Evolutionary conservation across 306 rosid genomes (phyloP).

Genomic region (Adenanthera pavonina): DNA sequence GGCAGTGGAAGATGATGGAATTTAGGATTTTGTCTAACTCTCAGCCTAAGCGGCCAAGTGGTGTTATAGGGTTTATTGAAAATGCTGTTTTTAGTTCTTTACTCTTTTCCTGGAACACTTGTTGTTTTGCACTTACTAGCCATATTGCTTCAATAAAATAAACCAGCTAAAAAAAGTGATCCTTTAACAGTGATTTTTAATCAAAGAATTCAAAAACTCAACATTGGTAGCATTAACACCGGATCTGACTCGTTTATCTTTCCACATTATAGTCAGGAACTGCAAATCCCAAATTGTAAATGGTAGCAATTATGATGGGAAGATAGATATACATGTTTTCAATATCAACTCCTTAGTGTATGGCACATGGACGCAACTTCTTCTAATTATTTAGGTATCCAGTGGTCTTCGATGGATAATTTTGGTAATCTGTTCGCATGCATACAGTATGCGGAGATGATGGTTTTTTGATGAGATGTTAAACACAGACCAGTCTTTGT

Average conservation of each 20-base stretch:
- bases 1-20: not conserved
- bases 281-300: not conserved
- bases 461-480: not conserved
- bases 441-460: not conserved
- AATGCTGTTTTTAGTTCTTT: not conserved
- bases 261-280: not conserved
- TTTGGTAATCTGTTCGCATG: too few relatives aligned
- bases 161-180: not conserved
- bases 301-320: not conserved
- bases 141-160: not conserved
- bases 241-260: not conserved
- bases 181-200: too few relatives aligned
- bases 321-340: not conserved
- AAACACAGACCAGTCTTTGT: not conserved
- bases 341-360: not conserved
- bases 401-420: not conserved
- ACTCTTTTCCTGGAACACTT: not conserved
- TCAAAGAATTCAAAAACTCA: not conserved
- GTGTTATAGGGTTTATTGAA: not conserved
- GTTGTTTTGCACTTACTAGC: conserved; percentile 16
- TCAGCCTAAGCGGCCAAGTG: not conserved
- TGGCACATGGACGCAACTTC: not conserved
- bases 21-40: not conserved
- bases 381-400: not conserved
- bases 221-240: not conserved